Evolutionary conservation across 768 basidiomycete genomes (phyloP), one percentile per base, ranked within the genome.

Genomic region (Xerocomus spinulosus): DNA sequence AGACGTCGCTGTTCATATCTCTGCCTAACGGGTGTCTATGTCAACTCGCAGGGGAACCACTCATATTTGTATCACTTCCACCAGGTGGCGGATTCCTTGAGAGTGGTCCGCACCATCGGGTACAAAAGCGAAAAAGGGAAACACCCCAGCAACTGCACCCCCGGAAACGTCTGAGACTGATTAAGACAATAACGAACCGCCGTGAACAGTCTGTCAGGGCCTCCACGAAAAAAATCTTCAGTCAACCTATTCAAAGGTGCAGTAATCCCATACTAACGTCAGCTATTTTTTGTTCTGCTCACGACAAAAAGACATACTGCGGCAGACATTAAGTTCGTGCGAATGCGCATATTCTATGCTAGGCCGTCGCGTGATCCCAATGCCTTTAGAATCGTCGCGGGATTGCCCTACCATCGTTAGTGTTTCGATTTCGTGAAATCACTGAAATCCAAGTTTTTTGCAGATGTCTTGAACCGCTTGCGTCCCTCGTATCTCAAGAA

Each of bases 11-110:
- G 15, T 97, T 92, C 62, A 59, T 86, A 14, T 71, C 85, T 2
- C 67, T 96, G 18, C 86, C 87, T 0, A 95, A 96, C 58, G 82
- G 80, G 17, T 94, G 91, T 59, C 76, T 85, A 30, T 87, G 87
- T 51, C 94, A 98, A 64, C 62, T 96, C 48, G 80, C 84, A 0
- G 94, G 94, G 4, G 72, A 73, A 29, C 83, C 87, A 0, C 62
- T 95, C 20, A 69, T 81, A 21, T 73, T 76, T 30, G 54, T 70
- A 1, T 68, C 66, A 13, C 53, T 68, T 55, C 64, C 66, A 1
- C 46, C 32, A 3, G 42, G 42, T 0, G 45, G 49, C 5, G 49
- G 47, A 18, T 48, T 50, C 21, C 50, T 68, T 30, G 41, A 48
- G 3, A 46, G 23, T 4, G 55, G 43, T 13, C 17, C 24, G 7